A percentile compares a stretch with the other conserved stretches of the same genome.
These are phyloP conservation scores for Blastocystis sp. DNA, from an alignment of 352 stramenopile species.

Conservation along the genomic window DNA sequence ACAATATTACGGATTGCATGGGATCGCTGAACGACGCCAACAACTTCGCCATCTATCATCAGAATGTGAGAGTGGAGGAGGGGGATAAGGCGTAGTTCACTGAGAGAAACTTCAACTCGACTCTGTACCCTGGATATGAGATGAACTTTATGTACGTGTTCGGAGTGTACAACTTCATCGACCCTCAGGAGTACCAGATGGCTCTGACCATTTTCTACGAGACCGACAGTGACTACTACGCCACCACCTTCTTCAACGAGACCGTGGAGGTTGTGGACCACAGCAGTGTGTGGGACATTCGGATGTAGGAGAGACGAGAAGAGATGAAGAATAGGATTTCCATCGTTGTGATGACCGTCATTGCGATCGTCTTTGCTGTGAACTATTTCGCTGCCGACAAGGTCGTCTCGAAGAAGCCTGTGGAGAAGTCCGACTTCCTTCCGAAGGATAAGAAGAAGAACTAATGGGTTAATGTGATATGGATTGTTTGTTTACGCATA, in stretches of 20 bases:
- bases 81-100: slow-evolving; percentile 36
- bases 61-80: slow-evolving; percentile 19
- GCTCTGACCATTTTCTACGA: slow-evolving; percentile 56
- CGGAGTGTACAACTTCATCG: slow-evolving; percentile 52
- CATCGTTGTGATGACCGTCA: background rate
- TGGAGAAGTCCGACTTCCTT: slow-evolving; percentile 1
- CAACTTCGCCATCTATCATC: slow-evolving; percentile 34
- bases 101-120: slow-evolving; percentile 53
- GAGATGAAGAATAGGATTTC: background rate
- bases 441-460: background rate
- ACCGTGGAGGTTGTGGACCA: slow-evolving; percentile 46
- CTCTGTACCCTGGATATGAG: slow-evolving; percentile 54
- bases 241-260: slow-evolving; percentile 48
- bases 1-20: slow-evolving; percentile 56
- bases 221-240: slow-evolving; percentile 52
- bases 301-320: background rate
- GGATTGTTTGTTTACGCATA: no score
- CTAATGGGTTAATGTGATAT: background rate
- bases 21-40: slow-evolving; percentile 54
- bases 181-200: slow-evolving; percentile 49
- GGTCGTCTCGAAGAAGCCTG: background rate
- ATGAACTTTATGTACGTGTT: slow-evolving; percentile 57
- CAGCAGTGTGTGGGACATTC: slow-evolving; percentile 35
- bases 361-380: background rate
- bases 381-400: background rate